Percentiles rank a stretch among this genome's conserved stretches.
Evolutionary conservation across 164 flowering plant genomes (phyloP).

Genomic region (Dillenia turbinata): DNA sequence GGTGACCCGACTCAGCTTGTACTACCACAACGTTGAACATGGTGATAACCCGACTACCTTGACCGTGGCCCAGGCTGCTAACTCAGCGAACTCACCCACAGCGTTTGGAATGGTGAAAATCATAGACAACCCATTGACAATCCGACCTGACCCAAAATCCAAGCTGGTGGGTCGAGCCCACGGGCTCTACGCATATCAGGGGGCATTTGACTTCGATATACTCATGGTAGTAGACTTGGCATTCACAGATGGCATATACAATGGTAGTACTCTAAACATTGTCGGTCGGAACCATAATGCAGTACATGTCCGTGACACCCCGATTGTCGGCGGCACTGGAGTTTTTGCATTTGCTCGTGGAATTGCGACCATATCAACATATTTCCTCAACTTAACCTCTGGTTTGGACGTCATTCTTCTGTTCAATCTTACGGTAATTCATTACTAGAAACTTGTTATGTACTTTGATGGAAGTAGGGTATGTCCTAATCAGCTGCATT

Average conservation of each 20-base stretch:
- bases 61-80: conserved; percentile 27
- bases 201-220: conserved; percentile 16
- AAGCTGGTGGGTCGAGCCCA: conserved; percentile 50
- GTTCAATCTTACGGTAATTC: conserved; percentile 33
- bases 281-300: conserved; percentile 28
- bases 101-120: conserved; percentile 29
- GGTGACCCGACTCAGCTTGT: conserved; percentile 35
- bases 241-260: conserved; percentile 14
- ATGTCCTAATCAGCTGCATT: too few species aligned
- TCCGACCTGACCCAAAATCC: conserved; percentile 35
- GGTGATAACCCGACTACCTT: conserved; percentile 29
- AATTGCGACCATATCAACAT: conserved; percentile 21
- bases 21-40: conserved; percentile 41
- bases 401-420: conserved; percentile 34
- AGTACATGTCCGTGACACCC: conserved; percentile 34
- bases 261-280: conserved; percentile 36
- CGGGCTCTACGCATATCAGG: conserved; percentile 35
- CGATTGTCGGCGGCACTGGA: conserved; percentile 47
- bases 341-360: conserved; percentile 48
- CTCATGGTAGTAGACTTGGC: conserved; percentile 33
- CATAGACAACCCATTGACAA: conserved; percentile 41
- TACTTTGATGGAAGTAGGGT: too few species aligned
- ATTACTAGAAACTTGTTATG: conserved; percentile 10
- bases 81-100: conserved; percentile 20
- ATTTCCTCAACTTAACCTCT: conserved; percentile 17